Evolutionary conservation across 768 basidiomycete species (phyloP).

Genomic region (Wakefieldia striispora): DNA sequence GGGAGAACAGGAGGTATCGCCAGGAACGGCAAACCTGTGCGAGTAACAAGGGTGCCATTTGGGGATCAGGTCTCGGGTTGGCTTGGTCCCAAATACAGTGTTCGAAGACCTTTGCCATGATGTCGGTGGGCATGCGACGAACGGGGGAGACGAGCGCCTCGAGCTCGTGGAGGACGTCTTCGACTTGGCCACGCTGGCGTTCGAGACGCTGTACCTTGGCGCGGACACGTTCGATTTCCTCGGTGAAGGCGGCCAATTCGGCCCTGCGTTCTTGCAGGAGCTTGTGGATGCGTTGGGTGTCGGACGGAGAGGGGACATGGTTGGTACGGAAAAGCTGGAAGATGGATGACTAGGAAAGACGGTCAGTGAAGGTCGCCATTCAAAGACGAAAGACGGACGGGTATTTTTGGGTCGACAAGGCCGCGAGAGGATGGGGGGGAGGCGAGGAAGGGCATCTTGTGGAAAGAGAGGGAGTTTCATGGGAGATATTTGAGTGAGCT

Average conservation of each 20-base stretch:
- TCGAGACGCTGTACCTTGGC: conserved; percentile 22
- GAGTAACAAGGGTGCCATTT: conserved; percentile 23
- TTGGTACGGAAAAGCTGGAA: conserved; percentile 29
- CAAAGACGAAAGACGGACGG: conserved; percentile 7
- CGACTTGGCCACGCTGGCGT: conserved; percentile 2
- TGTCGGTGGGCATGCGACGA: conserved; percentile 32
- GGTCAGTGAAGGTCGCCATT: not conserved
- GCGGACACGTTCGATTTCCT: conserved; percentile 23
- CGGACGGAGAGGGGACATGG: conserved; percentile 25
- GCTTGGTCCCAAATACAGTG: conserved; percentile 16
- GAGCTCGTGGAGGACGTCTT: conserved; percentile 21
- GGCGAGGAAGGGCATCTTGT: too few species aligned
- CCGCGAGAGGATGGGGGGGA: not conserved
- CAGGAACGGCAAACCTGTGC: conserved; percentile 31
- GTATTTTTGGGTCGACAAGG: conserved; percentile 21
- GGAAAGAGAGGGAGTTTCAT: not conserved
- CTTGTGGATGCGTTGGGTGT: conserved; percentile 12
- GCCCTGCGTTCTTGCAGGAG: conserved; percentile 18
- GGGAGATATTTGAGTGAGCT: not conserved
- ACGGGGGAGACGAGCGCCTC: conserved; percentile 29
- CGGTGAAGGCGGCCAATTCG: conserved; percentile 11
- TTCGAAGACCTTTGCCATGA: conserved; percentile 28
- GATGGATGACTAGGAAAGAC: conserved; percentile 21
- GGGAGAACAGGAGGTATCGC: conserved; percentile 29
- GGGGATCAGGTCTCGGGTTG: conserved; percentile 10